A percentile compares a stretch with the other conserved stretches of the same genome.
phyloP scores from a whole-genome alignment of 257 asterid species.

The Rauvolfia tetraphylla region DNA sequence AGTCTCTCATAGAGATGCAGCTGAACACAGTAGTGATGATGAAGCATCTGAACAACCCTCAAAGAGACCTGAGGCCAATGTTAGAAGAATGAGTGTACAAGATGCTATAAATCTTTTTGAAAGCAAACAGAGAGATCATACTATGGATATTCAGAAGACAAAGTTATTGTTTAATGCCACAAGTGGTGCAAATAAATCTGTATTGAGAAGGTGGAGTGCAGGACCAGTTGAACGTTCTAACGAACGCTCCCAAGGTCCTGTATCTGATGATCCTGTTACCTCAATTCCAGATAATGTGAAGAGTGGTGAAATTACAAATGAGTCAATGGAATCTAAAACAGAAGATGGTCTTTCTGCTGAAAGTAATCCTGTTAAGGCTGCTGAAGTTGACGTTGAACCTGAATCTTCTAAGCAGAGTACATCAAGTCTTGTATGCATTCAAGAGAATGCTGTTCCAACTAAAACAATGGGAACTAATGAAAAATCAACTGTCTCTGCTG shows the following conservation, averaged over 20 bases:
- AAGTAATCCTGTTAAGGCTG: conserved; percentile 26
- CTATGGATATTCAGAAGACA: conserved; percentile 52
- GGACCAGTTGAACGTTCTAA: conserved; percentile 59
- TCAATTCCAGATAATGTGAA: conserved; percentile 31
- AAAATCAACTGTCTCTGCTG: conserved; percentile 54
- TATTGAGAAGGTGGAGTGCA: conserved; percentile 95
- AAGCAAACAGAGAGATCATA: conserved; percentile 78
- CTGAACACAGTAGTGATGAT: conserved; percentile 49
- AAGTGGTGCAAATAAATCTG: conserved; percentile 64
- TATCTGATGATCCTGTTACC: conserved; percentile 33
- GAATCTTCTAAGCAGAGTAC: conserved; percentile 35
- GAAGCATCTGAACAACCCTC: conserved; percentile 53
- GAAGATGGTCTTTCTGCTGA: conserved; percentile 29
- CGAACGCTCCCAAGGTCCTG: conserved; percentile 31
- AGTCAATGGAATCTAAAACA: conserved; percentile 34
- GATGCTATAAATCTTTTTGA: conserved; percentile 93
- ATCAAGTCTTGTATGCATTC: conserved; percentile 24
- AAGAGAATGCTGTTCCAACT: conserved; percentile 40
- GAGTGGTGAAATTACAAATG: conserved; percentile 23
- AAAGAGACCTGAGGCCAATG: conserved; percentile 53
- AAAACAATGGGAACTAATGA: conserved; percentile 40
- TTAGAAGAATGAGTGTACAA: conserved; percentile 80
- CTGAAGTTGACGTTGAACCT: conserved; percentile 31
- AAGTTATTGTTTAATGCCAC: conserved; percentile 46
- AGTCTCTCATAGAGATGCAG: conserved; percentile 42